Conservation (phyloP, 140 eudicot genomes). For the Oenanthe javanica region DNA sequence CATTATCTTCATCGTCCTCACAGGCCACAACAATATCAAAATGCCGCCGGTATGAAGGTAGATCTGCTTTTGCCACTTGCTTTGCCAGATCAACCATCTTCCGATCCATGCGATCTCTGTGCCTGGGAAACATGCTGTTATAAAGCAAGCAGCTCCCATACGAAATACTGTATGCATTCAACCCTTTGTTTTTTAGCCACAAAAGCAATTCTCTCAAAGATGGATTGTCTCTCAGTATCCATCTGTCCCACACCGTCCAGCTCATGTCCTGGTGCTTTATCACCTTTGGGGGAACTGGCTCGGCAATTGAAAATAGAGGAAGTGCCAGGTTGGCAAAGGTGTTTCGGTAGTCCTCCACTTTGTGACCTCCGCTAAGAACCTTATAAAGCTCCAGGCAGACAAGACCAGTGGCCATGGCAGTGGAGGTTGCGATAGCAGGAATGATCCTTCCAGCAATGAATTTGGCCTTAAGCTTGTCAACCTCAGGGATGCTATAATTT, state of each 20-base stretch:
- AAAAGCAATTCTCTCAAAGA: slow-evolving; percentile 57
- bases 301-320: slow-evolving; percentile 82
- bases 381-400: slow-evolving; percentile 86
- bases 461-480: slow-evolving; percentile 82
- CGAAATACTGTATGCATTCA: slow-evolving; percentile 68
- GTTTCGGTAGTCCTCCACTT: slow-evolving; percentile 77
- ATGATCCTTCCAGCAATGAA: slow-evolving; percentile 86
- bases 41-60: slow-evolving; percentile 53
- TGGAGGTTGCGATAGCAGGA: slow-evolving; percentile 88
- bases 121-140: slow-evolving; percentile 69
- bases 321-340: slow-evolving; percentile 85
- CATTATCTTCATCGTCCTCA: slow-evolving; percentile 72
- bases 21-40: slow-evolving; percentile 74
- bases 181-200: slow-evolving; percentile 63
- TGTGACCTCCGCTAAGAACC: slow-evolving; percentile 60
- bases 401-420: slow-evolving; percentile 88
- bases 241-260: slow-evolving; percentile 91
- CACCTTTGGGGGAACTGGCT: slow-evolving; percentile 84
- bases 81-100: slow-evolving; percentile 69
- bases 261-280: slow-evolving; percentile 68
- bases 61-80: slow-evolving; percentile 61
- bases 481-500: slow-evolving; percentile 83
- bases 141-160: slow-evolving; percentile 69
- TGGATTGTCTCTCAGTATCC: slow-evolving; percentile 65
- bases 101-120: slow-evolving; percentile 58